Evolutionary conservation across 2,329 filamentous ascomycete species (phyloP), one percentile per base, ranked within the genome.

Genomic region (Atkinsonella hypoxylon): DNA sequence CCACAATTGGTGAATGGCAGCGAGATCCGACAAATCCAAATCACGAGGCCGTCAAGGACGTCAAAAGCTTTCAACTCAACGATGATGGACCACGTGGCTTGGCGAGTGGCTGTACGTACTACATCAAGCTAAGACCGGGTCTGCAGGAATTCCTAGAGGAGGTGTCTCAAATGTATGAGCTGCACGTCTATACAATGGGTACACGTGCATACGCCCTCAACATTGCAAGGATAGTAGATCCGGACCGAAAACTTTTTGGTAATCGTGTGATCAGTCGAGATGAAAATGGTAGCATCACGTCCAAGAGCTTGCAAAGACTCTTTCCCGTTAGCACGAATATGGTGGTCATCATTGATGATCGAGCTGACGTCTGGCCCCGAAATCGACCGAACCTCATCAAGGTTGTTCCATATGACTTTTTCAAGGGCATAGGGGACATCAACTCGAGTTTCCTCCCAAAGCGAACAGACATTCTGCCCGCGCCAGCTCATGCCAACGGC

Each of bases 151-250:
- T 98, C 62, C 74, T 98, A 46, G 75, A 86, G 52, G 79, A 81
- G 48, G 77, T 96, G 45, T 81, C 89, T 1, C 77, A 83, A 61
- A 73, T 93, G 60, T 98, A 93, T 69, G 93, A 98, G 70, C 75
- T 97, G 61, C 93, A 98, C 65, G 91, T 98, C 55, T 98, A 98
- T 72, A 98, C 93, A 42, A 98, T 98, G 93, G 93, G 91, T 51
- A 98, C 93, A 20, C 81, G 93, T 56, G 88, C 91, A n/a, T 98
- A 98, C 64, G 93, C 93, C 10, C 77, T 90, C 58, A 85, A 88
- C 54, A 94, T 98, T 59, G 89, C 89, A 38, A 85, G 86, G 58
- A 91, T 98, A 55, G 87, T 98, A 55, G 93, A 98, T 61, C 91
- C 91, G 0, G 82, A 91, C 34, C 81, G 84, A 56, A 90, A 85